Percentiles rank a stretch among this genome's conserved stretches.
These are phyloP conservation scores for Tuber umbilicatum DNA, from an alignment of 495 filamentous ascomycete species.

Conservation along the genomic window DNA sequence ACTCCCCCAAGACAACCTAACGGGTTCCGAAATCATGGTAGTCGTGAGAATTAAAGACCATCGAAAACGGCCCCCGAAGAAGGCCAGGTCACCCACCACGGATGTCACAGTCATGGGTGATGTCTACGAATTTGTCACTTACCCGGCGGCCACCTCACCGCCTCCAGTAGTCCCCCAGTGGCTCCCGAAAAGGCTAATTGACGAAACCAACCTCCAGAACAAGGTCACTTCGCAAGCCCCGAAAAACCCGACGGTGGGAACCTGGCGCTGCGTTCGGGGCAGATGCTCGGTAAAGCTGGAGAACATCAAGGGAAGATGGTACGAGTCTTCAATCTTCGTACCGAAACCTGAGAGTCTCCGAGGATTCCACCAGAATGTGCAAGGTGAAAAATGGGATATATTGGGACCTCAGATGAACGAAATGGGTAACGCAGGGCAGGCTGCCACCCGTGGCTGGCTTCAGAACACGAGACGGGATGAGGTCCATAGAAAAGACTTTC, in stretches of 20 bases:
- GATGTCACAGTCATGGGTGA: constrained; percentile 32
- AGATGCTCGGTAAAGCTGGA: constrained; percentile 42
- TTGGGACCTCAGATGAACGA: constrained; percentile 40
- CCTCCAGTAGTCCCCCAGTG: constrained; percentile 23
- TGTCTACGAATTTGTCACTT: constrained; percentile 30
- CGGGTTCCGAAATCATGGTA: constrained; percentile 51
- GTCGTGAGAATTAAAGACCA: constrained; percentile 44
- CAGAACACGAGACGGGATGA: constrained; percentile 30
- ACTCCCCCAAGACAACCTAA: constrained; percentile 32
- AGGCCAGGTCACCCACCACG: constrained; percentile 13
- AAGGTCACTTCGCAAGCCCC: constrained; percentile 12
- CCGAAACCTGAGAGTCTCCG: constrained; percentile 46
- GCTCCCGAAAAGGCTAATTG: constrained; percentile 25
- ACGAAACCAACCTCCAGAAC: constrained; percentile 25
- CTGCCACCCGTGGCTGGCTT: constrained; percentile 25
- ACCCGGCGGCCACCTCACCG: constrained; percentile 17
- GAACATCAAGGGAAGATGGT: constrained; percentile 59
- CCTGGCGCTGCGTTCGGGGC: constrained; percentile 26
- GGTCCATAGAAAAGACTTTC: constrained; percentile 29
- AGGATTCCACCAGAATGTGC: constrained; percentile 39
- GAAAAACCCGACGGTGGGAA: constrained; percentile 8
- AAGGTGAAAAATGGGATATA: constrained; percentile 33
- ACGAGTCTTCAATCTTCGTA: constrained; percentile 52
- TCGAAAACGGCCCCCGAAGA: constrained; percentile 8
- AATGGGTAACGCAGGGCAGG: constrained; percentile 37